phyloP scores from a whole-genome alignment of 495 filamentous ascomycete species.

The Alectoria sarmentosa region DNA sequence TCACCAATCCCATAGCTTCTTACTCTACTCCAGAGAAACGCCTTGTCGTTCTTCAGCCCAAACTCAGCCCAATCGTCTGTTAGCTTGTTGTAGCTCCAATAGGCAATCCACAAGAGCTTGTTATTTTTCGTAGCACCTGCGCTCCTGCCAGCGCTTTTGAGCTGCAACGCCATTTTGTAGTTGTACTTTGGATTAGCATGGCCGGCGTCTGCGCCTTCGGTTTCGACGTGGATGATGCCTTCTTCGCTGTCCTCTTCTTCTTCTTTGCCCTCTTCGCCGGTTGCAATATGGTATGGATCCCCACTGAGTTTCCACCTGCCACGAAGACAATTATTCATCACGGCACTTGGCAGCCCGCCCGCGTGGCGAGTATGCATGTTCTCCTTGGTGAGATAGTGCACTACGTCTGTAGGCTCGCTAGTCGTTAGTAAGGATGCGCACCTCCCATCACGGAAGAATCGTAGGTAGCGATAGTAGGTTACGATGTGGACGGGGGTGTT shows the following conservation, averaged over 20 bases:
- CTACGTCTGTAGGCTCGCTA: slow-evolving; percentile 74
- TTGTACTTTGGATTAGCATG: slow-evolving; percentile 55
- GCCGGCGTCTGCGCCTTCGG: slow-evolving; percentile 58
- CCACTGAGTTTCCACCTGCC: slow-evolving; percentile 55
- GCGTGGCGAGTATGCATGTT: slow-evolving; percentile 35
- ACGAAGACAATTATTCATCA: slow-evolving; percentile 54
- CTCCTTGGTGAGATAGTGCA: slow-evolving; percentile 58
- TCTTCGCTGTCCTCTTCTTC: slow-evolving; percentile 39
- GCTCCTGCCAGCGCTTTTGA: slow-evolving; percentile 51
- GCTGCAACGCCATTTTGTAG: slow-evolving; percentile 67
- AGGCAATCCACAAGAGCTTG: slow-evolving; percentile 82
- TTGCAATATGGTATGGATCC: slow-evolving; percentile 28
- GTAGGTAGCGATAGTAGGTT: slow-evolving; percentile 94
- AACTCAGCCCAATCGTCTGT: slow-evolving; percentile 92
- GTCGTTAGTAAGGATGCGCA: slow-evolving; percentile 72
- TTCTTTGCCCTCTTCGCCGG: slow-evolving; percentile 26
- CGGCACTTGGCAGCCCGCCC: slow-evolving; percentile 30
- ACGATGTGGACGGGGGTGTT: slow-evolving; percentile 88
- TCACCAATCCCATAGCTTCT: slow-evolving; percentile 54
- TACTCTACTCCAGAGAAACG: slow-evolving; percentile 85
- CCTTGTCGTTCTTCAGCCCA: slow-evolving; percentile 69
- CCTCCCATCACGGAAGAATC: slow-evolving; percentile 88
- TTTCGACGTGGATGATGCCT: slow-evolving; percentile 74
- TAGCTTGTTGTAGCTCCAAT: slow-evolving; percentile 83
- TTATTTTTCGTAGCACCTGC: slow-evolving; percentile 55